Evolutionary conservation across 306 rosid species (phyloP), one percentile per base, ranked within the genome.

Genomic region (Chamaecrista fasciculata): DNA sequence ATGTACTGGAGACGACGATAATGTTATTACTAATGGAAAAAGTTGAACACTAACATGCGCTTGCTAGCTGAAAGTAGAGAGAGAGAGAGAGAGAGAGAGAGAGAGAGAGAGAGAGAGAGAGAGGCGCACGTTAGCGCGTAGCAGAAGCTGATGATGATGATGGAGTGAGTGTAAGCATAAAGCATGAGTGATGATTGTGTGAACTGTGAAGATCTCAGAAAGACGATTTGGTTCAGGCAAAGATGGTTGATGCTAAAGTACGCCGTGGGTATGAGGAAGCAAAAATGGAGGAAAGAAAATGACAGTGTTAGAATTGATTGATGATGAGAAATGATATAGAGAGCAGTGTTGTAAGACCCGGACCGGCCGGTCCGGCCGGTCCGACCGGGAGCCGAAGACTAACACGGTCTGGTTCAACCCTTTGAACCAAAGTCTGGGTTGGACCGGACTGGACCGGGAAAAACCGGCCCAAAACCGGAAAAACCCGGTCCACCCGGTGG

Each of bases 91-190:
- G 6, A 4, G 36, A 33, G 6, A 4, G 36, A 46, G 51, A 8
- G 12, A 11, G 8, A 28, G 20, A 55, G 11, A 55, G 19, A 5
- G 36, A 33, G 6, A 4, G 36, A n/a, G 7, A 33, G 36, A 33
- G 4, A 19, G 1, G n/a, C 51, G 78, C 72, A 71, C 33, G 77
- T 71, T 78, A 55, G 76, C 26, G 16, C 12, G 1, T 11, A 20
- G 28, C 56, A 8, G 50, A 1, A 8, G 55, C 1, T 2, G 39
- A 31, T 0, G 8, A 4, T 48, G 46, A 33, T 29, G 1, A 2
- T 57, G 43, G 2, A 5, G 8, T 8, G 53, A 59, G 50, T 62
- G 62, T 64, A 39, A 28, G 4, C 33, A 33, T 33, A 33, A 33
- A 4, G 36, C 4, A 50, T 11, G 18, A 12, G 1, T 37, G 25